A percentile compares a stretch with the other conserved stretches of the same genome.
Evolutionary conservation across 371 early-diverging fungal species (phyloP).

Genomic region (Catenaria anguillulae): DNA sequence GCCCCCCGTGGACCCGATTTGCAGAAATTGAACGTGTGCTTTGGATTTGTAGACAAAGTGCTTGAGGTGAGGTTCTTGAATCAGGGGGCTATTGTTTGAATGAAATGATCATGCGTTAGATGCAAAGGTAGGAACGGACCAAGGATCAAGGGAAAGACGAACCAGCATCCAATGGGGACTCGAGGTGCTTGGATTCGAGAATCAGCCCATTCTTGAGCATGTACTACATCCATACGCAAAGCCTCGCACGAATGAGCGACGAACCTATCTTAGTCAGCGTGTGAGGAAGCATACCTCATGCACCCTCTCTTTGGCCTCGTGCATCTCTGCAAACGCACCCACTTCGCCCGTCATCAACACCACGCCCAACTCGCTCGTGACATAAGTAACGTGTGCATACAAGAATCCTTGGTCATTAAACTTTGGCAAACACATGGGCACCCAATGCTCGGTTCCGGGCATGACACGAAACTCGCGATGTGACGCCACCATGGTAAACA

Average conservation of each 20-base stretch:
- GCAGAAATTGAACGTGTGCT: conserved; percentile 47
- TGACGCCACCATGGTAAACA: neutral
- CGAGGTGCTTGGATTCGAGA: neutral
- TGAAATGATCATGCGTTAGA: neutral
- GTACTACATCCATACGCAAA: neutral
- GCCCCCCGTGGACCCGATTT: conserved; percentile 11
- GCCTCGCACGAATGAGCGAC: neutral
- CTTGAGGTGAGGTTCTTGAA: conserved; percentile 19
- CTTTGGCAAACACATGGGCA: conserved; percentile 85
- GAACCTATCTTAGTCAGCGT: too few species aligned
- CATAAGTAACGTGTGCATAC: conserved; percentile 71
- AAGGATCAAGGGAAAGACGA: too few species aligned
- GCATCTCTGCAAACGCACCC: conserved; percentile 67
- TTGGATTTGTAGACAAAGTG: conserved; percentile 64
- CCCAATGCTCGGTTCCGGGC: conserved; percentile 67
- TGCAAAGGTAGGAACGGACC: too few species aligned
- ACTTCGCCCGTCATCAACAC: conserved; percentile 62
- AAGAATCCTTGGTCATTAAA: conserved; percentile 77
- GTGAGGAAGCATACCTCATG: conserved; percentile 30
- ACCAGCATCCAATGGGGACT: neutral
- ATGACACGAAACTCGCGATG: conserved; percentile 11
- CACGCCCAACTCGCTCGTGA: conserved; percentile 50
- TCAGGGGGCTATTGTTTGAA: neutral
- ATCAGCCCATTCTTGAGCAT: conserved; percentile 15
- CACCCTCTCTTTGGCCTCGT: conserved; percentile 47